Conservation (phyloP, 176 grass and related monocot genomes). For the Pontederia crassipes region DNA sequence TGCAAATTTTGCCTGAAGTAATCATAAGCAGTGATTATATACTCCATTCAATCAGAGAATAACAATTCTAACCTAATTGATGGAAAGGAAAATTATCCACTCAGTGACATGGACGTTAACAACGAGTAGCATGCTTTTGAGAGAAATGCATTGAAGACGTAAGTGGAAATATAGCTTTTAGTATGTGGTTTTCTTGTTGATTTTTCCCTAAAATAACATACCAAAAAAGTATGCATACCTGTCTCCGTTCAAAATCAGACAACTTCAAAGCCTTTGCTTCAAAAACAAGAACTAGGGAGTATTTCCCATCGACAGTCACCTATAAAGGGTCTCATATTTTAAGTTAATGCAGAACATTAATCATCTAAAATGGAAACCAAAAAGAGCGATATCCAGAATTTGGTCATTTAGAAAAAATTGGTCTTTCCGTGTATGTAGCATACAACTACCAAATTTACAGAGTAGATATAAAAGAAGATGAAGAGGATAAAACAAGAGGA, state of each 20-base stretch:
- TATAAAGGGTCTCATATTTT: conserved; percentile 9
- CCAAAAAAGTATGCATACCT: conserved; percentile 5
- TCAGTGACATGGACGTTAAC: too few relatives aligned
- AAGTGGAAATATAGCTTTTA: not conserved
- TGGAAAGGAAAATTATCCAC: not conserved
- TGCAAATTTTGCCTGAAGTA: conserved; percentile 36
- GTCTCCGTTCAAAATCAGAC: conserved; percentile 37
- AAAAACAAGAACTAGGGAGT: conserved; percentile 48
- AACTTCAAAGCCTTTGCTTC: conserved; percentile 50
- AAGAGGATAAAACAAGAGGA: too few relatives aligned
- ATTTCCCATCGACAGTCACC: conserved; percentile 42
- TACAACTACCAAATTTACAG: too few relatives aligned
- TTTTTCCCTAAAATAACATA: not conserved
- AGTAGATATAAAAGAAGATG: too few relatives aligned
- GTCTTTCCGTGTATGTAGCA: too few relatives aligned
- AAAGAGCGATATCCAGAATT: too few relatives aligned
- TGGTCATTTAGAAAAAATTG: too few relatives aligned
- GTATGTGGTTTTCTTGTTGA: not conserved
- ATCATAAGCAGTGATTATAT: not conserved
- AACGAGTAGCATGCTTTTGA: not conserved
- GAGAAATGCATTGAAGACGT: not conserved
- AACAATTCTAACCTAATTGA: not conserved
- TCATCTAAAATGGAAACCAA: not conserved
- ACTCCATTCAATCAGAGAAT: not conserved
- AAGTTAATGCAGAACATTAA: not conserved